A percentile compares a stretch with the other conserved stretches of the same genome.
phyloP scores from a whole-genome alignment of 257 asterid species.

The Solanum chiquidenum region DNA sequence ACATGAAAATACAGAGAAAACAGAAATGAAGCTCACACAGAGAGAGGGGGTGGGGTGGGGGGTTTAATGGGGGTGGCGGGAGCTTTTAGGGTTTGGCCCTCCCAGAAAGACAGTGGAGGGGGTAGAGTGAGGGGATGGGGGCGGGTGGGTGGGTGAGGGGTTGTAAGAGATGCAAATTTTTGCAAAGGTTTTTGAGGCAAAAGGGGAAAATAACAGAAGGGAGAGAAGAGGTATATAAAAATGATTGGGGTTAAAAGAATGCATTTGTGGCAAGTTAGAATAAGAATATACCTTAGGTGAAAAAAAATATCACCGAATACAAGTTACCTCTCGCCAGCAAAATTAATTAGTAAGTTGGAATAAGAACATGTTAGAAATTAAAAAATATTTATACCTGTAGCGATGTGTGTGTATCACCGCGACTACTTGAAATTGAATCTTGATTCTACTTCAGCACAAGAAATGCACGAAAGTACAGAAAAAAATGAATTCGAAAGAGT shows the following conservation, averaged over 20 bases:
- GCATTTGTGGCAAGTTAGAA: neutral
- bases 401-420: neutral
- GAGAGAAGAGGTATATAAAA: neutral
- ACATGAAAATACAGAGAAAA: neutral
- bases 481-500: neutral
- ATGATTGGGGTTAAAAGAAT: neutral
- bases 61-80: neutral
- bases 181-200: neutral
- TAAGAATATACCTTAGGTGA: neutral
- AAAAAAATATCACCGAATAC: neutral
- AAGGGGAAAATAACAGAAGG: neutral
- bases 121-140: neutral
- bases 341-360: neutral
- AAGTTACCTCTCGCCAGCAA: neutral
- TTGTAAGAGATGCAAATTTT: neutral
- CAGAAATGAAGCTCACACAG: neutral
- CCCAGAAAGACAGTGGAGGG: neutral
- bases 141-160: neutral
- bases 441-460: neutral
- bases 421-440: neutral
- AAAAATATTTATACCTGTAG: neutral
- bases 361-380: neutral
- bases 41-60: neutral
- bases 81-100: constrained; percentile 2
- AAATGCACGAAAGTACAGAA: neutral